These are phyloP conservation scores for Xerocomus nothofagi DNA, from an alignment of 1,284 basidiomycete species.

Conservation along the genomic window DNA sequence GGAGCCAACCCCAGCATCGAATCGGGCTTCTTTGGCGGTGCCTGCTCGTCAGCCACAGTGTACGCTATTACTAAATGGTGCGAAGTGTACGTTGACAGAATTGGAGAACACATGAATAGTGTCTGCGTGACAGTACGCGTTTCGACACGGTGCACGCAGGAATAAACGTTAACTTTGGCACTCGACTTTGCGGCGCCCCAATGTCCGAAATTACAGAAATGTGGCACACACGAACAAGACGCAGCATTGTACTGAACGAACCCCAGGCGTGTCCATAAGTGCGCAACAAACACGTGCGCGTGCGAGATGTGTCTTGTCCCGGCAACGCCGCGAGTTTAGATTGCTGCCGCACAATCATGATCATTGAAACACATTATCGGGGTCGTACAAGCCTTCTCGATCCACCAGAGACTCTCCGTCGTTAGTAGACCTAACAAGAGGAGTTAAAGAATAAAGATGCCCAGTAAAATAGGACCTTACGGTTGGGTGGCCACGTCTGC, in stretches of 20 bases:
- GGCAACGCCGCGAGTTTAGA: background rate
- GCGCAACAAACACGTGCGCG: slow-evolving; percentile 1
- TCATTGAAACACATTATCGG: slow-evolving; percentile 13
- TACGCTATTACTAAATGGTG: slow-evolving; percentile 1
- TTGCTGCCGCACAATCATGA: slow-evolving; percentile 7
- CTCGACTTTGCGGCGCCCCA: background rate
- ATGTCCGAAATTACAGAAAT: slow-evolving; percentile 24
- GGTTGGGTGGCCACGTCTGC: slow-evolving; percentile 2
- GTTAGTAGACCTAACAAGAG: slow-evolving; percentile 5
- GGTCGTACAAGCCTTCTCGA: slow-evolving; percentile 6
- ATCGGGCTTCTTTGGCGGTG: slow-evolving; percentile 1
- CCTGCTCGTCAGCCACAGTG: background rate
- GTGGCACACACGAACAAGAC: slow-evolving; percentile 27
- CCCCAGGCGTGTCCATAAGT: slow-evolving; percentile 1
- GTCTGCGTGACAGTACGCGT: slow-evolving; percentile 7
- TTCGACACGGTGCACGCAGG: slow-evolving; percentile 14
- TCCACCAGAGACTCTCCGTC: slow-evolving; percentile 11
- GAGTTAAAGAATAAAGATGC: slow-evolving; percentile 6
- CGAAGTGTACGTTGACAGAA: slow-evolving; percentile 23
- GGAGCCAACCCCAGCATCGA: background rate
- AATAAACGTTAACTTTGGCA: slow-evolving; percentile 13
- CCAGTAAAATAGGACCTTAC: slow-evolving; percentile 10
- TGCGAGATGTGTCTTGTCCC: background rate
- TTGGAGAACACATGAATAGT: slow-evolving; percentile 18
- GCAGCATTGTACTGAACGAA: slow-evolving; percentile 12